Base-by-base conservation (phyloP, 164 flowering plant species). In the Brasenia schreberi region DNA sequence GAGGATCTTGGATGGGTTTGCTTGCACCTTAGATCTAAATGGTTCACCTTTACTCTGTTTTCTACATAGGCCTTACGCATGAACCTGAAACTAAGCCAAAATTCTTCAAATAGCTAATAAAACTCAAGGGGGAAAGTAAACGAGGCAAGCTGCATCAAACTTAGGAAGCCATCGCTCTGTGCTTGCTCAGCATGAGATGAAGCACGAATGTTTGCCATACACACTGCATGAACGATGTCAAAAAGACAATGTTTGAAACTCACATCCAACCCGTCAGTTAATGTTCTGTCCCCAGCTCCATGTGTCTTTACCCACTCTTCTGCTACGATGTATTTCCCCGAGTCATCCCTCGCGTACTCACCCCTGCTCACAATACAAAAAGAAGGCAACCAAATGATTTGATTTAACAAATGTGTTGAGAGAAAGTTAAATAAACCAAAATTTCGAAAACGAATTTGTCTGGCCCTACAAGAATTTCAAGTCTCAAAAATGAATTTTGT, bases 181-280 rank as follows among this genome's bases (percentile, higher is more conserved):
- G 59, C 9, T 53, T 53, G 59, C n/a, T 58, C 60, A 58, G 16
- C 60, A 58, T 18, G 16, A 12, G 17, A 12, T 14, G 17, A 58
- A 12, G 16, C 60, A 58, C 60, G 16, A 58, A 58, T 4, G 39
- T 58, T 58, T 58, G 60, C 18, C 60, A 58, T 18, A 58, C 18
- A 58, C 16, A 58, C 2, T 2, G 16, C 17, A 58, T 18, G 18
- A 58, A 58, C 60, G 2, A 58, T 12, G 18, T 12, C 17, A 12
- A 58, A 58, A 58, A 4, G 60, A 18, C 16, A 4, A 56, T 0
- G 16, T 18, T 61, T 4, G 63, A 61, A n/a, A 5, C 59, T n/a
- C 72, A 89, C 98, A 96, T 85, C 89, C 65, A 92, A 73, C 43
- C 96, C 98, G 72, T 90, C 92, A 27, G 95, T 69, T 39, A 92